Conservation (phyloP, 2,329 filamentous ascomycete genomes). For the Fusarium secorum region DNA sequence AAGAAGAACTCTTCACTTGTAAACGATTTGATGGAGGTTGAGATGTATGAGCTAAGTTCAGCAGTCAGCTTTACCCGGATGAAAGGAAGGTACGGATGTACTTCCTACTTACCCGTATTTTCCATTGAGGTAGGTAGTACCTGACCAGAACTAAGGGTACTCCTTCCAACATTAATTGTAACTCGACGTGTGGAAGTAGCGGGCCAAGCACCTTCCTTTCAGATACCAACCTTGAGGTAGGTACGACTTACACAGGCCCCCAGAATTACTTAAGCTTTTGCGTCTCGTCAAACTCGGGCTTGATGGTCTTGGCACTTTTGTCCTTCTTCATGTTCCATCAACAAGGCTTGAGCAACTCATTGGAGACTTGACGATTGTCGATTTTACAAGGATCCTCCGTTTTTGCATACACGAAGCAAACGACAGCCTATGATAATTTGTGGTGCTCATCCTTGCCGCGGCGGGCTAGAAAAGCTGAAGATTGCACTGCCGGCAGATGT, state of each 20-base stretch:
- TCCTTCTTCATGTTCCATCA: not conserved
- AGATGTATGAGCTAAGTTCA: not conserved
- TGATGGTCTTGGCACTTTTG: constrained; percentile 10
- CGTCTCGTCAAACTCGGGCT: not conserved
- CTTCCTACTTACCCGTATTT: not conserved
- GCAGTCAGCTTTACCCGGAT: not conserved
- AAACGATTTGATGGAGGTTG: not conserved
- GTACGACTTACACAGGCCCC: not conserved
- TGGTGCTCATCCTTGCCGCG: constrained; percentile 26
- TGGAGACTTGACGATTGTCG: constrained; percentile 20
- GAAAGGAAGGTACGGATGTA: not conserved
- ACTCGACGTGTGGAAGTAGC: not conserved
- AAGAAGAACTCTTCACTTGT: not conserved
- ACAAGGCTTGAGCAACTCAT: constrained; percentile 2
- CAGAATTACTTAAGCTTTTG: not conserved
- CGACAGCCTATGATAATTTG: constrained; percentile 6
- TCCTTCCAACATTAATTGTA: not conserved
- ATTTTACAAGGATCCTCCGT: constrained; percentile 31
- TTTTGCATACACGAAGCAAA: constrained; percentile 40
- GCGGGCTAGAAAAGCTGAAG: constrained; percentile 35
- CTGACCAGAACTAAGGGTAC: not conserved
- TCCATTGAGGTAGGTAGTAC: not conserved
- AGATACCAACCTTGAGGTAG: not conserved
- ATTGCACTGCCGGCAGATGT: constrained; percentile 37
- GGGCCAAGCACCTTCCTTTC: not conserved